Base-by-base conservation (phyloP, 768 basidiomycete genomes). In the Boletus huronensis region DNA sequence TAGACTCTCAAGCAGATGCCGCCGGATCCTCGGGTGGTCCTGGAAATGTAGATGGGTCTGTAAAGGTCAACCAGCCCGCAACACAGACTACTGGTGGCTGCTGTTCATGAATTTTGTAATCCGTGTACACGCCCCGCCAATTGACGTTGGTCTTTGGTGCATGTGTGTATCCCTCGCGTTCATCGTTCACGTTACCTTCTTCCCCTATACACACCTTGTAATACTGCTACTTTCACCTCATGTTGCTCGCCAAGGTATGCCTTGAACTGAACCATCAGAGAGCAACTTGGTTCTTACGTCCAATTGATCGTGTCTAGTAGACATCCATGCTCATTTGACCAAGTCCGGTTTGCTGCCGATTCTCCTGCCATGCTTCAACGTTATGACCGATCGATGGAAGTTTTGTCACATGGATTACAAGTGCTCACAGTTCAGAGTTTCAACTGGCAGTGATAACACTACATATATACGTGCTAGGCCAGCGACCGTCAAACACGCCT, bases 1-100 rank as follows among this genome's bases (percentile, higher is more conserved):
- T 98, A 68, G 97, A 98, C 73, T 93, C 94, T 13, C 89, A 92
- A 73, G 86, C 82, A 23, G 88, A 90, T 44, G 76, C 77, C 23
- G 71, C 74, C 21, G 76, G 74, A 38, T 67, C 79, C 14, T 28
- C 69, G 1, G 63, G 68, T 19, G 72, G 68, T 32, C 70, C 72
- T 17, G 62, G 76, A 32, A 64, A 74, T n/a, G 63, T 74, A 16
- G 79, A 82, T 38, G 85, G 83, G 34, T 80, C 85, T 19, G 81
- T 89, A 42, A 81, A 80, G 58, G 85, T 88, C 59, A 84, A 82
- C 64, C 84, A 84, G 63, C 82, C 84, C 38, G 64, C 76, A 43
- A 63, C 74, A 38, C 77, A 77, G 62, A 58, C 74, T 35, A 53
- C 73, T n/a, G 63, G 66, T 36, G 75, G 77, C 21, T 89, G 87